These are phyloP conservation scores for Talaromyces rugulosus DNA, from an alignment of 2,329 filamentous ascomycete genomes.

Conservation along the genomic window DNA sequence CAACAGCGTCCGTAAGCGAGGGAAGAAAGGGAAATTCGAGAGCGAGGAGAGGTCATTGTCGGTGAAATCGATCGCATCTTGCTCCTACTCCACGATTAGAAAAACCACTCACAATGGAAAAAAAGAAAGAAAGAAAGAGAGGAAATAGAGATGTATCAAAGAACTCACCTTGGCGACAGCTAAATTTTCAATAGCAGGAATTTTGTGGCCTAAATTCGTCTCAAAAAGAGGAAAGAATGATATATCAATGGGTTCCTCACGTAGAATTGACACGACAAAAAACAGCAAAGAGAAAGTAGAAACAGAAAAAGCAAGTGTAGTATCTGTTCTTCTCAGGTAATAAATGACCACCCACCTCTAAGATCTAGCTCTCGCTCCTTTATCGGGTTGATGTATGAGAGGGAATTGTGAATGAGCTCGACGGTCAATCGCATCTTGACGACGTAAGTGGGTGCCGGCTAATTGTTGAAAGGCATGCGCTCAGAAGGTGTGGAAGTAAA, in stretches of 20 bases:
- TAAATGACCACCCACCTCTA: constrained; percentile 72
- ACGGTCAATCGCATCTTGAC: constrained; percentile 83
- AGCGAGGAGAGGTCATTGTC: constrained; percentile 93
- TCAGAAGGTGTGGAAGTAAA: neutral
- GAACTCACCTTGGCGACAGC: constrained; percentile 81
- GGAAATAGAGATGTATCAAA: constrained; percentile 2
- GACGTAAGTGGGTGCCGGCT: neutral
- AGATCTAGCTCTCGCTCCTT: constrained; percentile 99
- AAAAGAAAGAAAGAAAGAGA: neutral
- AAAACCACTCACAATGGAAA: neutral
- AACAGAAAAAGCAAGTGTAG: constrained; percentile 62
- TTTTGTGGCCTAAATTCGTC: constrained; percentile 80
- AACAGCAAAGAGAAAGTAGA: constrained; percentile 9
- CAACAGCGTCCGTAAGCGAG: constrained; percentile 80
- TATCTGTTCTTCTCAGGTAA: constrained; percentile 85
- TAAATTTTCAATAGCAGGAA: constrained; percentile 94
- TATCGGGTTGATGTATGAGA: constrained; percentile 97
- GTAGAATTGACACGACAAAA: constrained; percentile 19
- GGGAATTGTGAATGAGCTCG: constrained; percentile 88
- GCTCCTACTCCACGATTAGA: constrained; percentile 56
- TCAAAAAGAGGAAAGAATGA: constrained; percentile 47
- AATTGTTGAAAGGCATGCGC: neutral
- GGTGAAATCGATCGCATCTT: constrained; percentile 96
- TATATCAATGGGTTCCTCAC: constrained; percentile 71
- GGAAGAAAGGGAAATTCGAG: constrained; percentile 88